Evolutionary conservation across 495 filamentous ascomycete species (phyloP).

Genomic region (Tuber indicum): DNA sequence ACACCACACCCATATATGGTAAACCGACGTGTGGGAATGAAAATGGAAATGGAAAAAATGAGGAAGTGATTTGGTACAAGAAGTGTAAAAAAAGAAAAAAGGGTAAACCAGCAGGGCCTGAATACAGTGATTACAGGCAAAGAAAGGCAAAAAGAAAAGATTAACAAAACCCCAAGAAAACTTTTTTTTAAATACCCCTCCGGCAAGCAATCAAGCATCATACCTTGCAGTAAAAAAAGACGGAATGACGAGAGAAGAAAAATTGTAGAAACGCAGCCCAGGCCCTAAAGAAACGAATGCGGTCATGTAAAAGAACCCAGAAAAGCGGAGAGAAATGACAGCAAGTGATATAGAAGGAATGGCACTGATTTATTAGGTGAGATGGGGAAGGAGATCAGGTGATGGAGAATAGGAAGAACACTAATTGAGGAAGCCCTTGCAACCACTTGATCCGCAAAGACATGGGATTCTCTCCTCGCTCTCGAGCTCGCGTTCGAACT

Average conservation of each 20-base stretch:
- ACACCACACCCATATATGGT: not conserved
- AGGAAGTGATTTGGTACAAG: not conserved
- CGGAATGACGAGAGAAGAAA: not conserved
- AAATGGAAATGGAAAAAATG: not conserved
- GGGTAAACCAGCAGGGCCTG: not conserved
- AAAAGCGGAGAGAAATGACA: conserved; percentile 1
- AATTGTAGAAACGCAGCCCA: conserved; percentile 9
- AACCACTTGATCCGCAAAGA: conserved; percentile 87
- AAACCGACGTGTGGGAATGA: not conserved
- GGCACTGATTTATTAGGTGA: not conserved
- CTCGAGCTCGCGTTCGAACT: conserved; percentile 95
- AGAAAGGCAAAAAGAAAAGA: conserved; percentile 19
- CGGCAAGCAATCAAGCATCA: not conserved
- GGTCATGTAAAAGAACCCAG: conserved; percentile 9
- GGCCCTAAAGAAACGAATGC: conserved; percentile 24
- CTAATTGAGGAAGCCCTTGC: conserved; percentile 97
- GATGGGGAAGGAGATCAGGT: conserved; percentile 9
- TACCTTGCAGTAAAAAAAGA: not conserved
- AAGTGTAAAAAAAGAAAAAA: not conserved
- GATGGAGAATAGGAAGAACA: conserved; percentile 20
- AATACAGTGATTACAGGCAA: conserved; percentile 10
- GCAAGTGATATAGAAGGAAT: not conserved
- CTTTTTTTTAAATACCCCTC: conserved; percentile 17
- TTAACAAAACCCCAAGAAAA: conserved; percentile 17
- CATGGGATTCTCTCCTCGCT: conserved; percentile 94